A percentile compares a stretch with the other conserved stretches of the same genome.
Conservation (phyloP, 306 rosid genomes). For the Arachis hypogaea region DNA sequence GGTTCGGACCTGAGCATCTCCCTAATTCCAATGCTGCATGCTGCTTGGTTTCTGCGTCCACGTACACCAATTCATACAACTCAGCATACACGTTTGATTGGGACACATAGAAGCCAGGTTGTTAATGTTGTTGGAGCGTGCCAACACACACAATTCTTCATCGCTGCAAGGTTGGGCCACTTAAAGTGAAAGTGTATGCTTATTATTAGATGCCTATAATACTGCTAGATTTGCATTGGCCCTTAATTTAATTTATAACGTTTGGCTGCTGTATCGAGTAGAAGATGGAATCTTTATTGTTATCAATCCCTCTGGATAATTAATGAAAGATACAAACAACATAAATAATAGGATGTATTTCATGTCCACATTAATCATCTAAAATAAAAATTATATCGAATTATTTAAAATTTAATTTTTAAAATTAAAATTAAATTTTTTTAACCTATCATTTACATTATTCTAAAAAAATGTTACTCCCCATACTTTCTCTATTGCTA, state of each 20-base stretch:
- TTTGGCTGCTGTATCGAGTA: background rate
- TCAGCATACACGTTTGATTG: background rate
- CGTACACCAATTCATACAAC: background rate
- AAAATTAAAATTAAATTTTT: no score
- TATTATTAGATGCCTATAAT: background rate
- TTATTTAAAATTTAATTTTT: no score
- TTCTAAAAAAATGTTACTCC: no score
- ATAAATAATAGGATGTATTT: no score
- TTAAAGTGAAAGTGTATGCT: constrained; percentile 14
- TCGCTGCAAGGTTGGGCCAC: constrained; percentile 29
- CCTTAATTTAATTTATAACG: background rate
- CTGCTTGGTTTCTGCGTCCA: background rate
- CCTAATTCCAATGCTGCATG: background rate
- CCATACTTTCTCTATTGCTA: no score
- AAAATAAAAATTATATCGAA: no score
- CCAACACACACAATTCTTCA: background rate
- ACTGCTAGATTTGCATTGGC: background rate
- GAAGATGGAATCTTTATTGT: constrained; percentile 7
- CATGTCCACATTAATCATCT: no score
- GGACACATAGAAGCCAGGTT: background rate
- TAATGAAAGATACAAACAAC: no score
- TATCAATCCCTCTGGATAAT: no score
- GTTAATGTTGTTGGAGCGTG: constrained; percentile 13
- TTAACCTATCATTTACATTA: no score
- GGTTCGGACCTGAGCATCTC: background rate